Percentiles rank a stretch among this genome's conserved stretches.
Evolutionary conservation across 2,329 filamentous ascomycete species (phyloP).

Genomic region (Dothistroma septosporum): DNA sequence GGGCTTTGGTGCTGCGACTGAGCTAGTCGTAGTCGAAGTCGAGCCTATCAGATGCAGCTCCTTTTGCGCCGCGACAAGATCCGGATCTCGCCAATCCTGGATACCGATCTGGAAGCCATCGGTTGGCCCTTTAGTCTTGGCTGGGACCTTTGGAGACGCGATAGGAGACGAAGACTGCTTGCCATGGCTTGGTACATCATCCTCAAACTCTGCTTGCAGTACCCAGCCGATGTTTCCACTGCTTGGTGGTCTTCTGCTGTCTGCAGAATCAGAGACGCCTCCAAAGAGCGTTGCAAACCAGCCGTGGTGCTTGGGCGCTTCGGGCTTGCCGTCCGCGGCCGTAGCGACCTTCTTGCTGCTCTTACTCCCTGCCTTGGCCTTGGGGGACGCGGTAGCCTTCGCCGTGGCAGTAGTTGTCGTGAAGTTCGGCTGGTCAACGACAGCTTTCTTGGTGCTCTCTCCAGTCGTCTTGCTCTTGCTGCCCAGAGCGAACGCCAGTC

Average conservation of each 20-base stretch:
- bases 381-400: slow-evolving; percentile 18
- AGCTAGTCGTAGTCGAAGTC: slow-evolving; percentile 24
- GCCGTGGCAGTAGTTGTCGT: slow-evolving; percentile 24
- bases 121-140: slow-evolving; percentile 34
- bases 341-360: slow-evolving; percentile 27
- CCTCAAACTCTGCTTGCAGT: slow-evolving; percentile 61
- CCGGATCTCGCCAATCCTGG: slow-evolving; percentile 80
- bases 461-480: slow-evolving; percentile 15
- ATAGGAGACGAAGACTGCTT: slow-evolving; percentile 23
- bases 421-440: slow-evolving; percentile 28
- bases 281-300: slow-evolving; percentile 46
- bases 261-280: slow-evolving; percentile 15
- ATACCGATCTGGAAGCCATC: slow-evolving; percentile 78
- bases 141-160: slow-evolving; percentile 32
- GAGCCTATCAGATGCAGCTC: slow-evolving; percentile 24
- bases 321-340: slow-evolving; percentile 10
- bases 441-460: slow-evolving; percentile 12
- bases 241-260: slow-evolving; percentile 63
- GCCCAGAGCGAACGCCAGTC: slow-evolving; percentile 43
- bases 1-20: slow-evolving; percentile 26
- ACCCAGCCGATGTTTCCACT: slow-evolving; percentile 74
- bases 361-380: slow-evolving; percentile 9
- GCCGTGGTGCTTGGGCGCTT: slow-evolving; percentile 20
- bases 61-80: slow-evolving; percentile 53
- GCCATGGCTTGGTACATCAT: slow-evolving; percentile 49